Base-by-base conservation (phyloP, 129 eudicot genomes). In the Ambrosia trifida region DNA sequence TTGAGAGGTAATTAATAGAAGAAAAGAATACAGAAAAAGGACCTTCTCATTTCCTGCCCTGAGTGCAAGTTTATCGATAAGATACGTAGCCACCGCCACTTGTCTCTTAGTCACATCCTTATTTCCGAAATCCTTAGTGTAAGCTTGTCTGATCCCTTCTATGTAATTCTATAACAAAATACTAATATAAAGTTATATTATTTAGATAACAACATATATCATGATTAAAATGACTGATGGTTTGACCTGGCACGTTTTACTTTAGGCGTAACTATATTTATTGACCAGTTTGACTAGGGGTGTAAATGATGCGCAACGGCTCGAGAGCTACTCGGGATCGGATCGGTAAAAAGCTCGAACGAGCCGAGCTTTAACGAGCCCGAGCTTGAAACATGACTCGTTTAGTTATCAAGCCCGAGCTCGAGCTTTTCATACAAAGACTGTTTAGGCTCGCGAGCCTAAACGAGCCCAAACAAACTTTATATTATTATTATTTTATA, bases 11-110 rank as follows among this genome's bases (percentile, higher is more conserved):
- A 10, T 64, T 17, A 38, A 28, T n/a, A 30, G 64, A 24, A 24
- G 4, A 24, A 57, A 57, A 57, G 8, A 7, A 18, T 13, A 17
- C 45, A 62, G 45, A 36, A 36, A 60, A 56, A 7, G 3, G 14
- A 88, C 97, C 96, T 91, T 91, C 83, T 91, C 97, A 66, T 91
- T 91, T 77, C 97, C 97, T 31, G 97, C 97, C 82, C 97, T 91
- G 67, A 91, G 96, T 47, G 97, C 97, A 45, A 91, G 75, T 84
- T 86, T 91, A 79, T 91, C 97, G 18, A 91, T 91, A 67, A 91
- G 91, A 80, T 91, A 91, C 16, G 97, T 91, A 7, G 97, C 97
- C 72, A 91, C 97, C 11, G 97, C 97, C 66, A 88, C 83, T 78
- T 91, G 97, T 81, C 84, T 82, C 84, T 82, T 86, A 31, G 84